Conservation (phyloP, 2,329 filamentous ascomycete genomes). For the Diplodia scrobiculata region DNA sequence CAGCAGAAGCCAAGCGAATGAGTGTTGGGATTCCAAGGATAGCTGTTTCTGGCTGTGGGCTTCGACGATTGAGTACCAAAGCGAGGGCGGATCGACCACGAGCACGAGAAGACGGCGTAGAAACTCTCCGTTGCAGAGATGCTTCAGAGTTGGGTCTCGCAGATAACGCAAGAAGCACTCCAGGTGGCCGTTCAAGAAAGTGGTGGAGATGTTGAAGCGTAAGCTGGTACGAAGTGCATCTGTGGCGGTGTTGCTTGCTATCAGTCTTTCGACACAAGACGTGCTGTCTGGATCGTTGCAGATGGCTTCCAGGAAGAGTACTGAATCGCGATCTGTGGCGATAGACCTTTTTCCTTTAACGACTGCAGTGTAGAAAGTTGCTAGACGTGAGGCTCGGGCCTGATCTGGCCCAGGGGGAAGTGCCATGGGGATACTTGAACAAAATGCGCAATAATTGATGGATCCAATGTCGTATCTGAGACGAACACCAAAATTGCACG, state of each 20-base stretch:
- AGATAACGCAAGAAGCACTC: constrained; percentile 44
- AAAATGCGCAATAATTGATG: neutral
- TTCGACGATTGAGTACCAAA: constrained; percentile 56
- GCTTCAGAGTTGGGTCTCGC: constrained; percentile 50
- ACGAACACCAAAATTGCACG: too few species aligned
- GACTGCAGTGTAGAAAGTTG: constrained; percentile 47
- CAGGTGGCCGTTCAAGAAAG: constrained; percentile 51
- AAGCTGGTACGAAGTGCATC: constrained; percentile 47
- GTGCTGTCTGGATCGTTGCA: constrained; percentile 47
- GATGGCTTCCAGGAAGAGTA: constrained; percentile 55
- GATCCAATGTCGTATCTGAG: too few species aligned
- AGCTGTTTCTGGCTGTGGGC: constrained; percentile 37
- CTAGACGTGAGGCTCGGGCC: constrained; percentile 39
- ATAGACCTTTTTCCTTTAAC: constrained; percentile 47
- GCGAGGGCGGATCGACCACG: constrained; percentile 56
- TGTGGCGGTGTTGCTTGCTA: constrained; percentile 36
- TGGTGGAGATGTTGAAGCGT: constrained; percentile 48
- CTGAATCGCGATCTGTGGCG: constrained; percentile 45
- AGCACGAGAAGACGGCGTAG: constrained; percentile 52
- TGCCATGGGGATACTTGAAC: neutral
- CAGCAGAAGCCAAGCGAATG: constrained; percentile 47
- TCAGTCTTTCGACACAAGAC: constrained; percentile 44
- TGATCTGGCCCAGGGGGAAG: neutral
- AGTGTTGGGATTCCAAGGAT: constrained; percentile 34
- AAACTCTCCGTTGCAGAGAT: constrained; percentile 55